Base-by-base conservation (phyloP, 1,139 yeast genomes). In the Yamadazyma diospyri region DNA sequence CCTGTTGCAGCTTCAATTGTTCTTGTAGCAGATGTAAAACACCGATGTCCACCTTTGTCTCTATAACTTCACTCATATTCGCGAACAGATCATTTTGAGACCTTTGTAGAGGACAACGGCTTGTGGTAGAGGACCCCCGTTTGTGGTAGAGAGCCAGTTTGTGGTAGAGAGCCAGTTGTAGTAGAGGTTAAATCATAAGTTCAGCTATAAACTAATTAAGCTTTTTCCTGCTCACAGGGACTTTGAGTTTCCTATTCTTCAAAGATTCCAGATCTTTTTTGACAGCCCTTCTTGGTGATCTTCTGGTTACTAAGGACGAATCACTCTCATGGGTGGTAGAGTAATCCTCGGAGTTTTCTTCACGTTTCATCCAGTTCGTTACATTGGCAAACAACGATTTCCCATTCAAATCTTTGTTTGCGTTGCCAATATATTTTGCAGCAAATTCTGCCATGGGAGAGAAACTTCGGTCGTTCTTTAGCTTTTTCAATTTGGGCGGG, bases 381-480 rank as follows among this genome's bases (percentile, higher is more conserved):
- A 82, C 78, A 46, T 74, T 76, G 22, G 76, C 78, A 36, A 81
- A 68, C 24, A 81, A 62, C 3, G 80, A 70, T 56, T 63, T 47
- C 29, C 54, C 42, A 44, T 66, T 65, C 40, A 71, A 61, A 26
- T 69, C 72, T 40, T 65, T 64, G 39, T 72, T 64, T 22, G 72
- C 74, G 53, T 72, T 72, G 19, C 76, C 84, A 32, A 78, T 72
- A 51, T 67, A 78, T 48, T 71, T 73, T 20, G 77, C 66, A 4
- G 84, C 85, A 55, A 78, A 78, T 35, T 73, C 79, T 13, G 77
- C 69, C 47, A 75, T 69, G 4, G 82, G 82, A 10, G 81, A 74
- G n/a, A 35, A 11, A 23, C 13, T 23, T 5, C 25, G 16, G 9
- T 23, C 16, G 9, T 23, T 23, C 15, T 23, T 23, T 14, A 13